Percentiles rank a stretch among this genome's conserved stretches.
phyloP scores from a whole-genome alignment of 345 rosid species.

The Conringia planisiliqua region DNA sequence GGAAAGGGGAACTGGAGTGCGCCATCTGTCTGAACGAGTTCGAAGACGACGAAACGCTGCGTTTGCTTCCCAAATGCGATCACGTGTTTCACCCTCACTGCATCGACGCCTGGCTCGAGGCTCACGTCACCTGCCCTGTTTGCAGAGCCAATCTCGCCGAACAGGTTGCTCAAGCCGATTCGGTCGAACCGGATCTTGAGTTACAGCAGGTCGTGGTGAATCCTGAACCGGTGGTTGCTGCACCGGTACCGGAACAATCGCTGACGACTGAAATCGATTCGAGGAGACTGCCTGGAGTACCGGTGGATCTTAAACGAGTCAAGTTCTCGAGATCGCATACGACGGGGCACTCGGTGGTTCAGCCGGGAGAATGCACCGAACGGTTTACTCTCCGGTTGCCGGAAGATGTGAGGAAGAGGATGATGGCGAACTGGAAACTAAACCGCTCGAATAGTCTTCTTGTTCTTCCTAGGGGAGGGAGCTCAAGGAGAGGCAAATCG shows the following conservation, averaged over 20 bases:
- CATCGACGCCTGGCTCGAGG: conserved; percentile 77
- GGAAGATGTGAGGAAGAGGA: conserved; percentile 36
- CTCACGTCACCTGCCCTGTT: conserved; percentile 91
- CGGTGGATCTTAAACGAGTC: conserved; percentile 28
- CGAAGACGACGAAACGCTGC: conserved; percentile 90
- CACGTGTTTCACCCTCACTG: conserved; percentile 95
- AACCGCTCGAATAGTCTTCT: conserved; percentile 35
- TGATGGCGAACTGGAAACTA: conserved; percentile 30
- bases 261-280: conserved; percentile 3
- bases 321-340: conserved; percentile 36
- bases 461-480: conserved; percentile 32
- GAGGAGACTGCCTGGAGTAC: conserved; percentile 32
- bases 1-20: conserved; percentile 85
- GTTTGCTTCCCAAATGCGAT: conserved; percentile 85
- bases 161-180: conserved; percentile 9
- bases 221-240: conserved; percentile 22
- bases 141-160: conserved; percentile 70
- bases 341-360: conserved; percentile 36
- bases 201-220: not conserved
- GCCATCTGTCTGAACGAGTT: conserved; percentile 90
- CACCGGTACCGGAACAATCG: conserved; percentile 13
- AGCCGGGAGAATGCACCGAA: conserved; percentile 35
- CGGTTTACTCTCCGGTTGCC: conserved; percentile 42
- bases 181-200: conserved; percentile 35
- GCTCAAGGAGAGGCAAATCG: conserved; percentile 30